phyloP scores from a whole-genome alignment of 257 asterid genomes.

The Plantago ovata region DNA sequence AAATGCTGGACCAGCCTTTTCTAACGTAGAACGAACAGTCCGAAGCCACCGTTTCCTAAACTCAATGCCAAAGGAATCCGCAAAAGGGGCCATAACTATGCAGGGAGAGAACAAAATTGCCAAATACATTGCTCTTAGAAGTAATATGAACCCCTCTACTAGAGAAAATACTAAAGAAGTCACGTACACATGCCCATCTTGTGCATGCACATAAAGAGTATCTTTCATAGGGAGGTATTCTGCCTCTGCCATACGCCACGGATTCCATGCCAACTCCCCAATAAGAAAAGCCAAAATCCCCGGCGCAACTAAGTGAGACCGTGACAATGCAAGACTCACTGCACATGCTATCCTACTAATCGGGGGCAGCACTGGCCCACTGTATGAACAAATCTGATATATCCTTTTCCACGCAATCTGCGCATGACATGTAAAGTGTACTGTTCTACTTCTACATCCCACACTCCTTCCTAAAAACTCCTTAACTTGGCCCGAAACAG shows the following conservation, averaged over 20 bases:
- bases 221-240: constrained; percentile 51
- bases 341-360: constrained; percentile 64
- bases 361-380: constrained; percentile 47
- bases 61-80: constrained; percentile 60
- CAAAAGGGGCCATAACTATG: constrained; percentile 76
- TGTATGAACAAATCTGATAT: constrained; percentile 46
- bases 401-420: constrained; percentile 65
- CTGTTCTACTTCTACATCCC: constrained; percentile 24
- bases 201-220: constrained; percentile 50
- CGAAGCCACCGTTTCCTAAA: constrained; percentile 70
- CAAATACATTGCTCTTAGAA: constrained; percentile 59
- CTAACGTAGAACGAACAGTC: constrained; percentile 58
- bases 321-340: constrained; percentile 67
- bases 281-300: constrained; percentile 64
- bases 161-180: constrained; percentile 51
- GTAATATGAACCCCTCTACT: constrained; percentile 61
- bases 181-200: constrained; percentile 51
- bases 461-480: constrained; percentile 33
- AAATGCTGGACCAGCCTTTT: constrained; percentile 91
- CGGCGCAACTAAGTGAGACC: constrained; percentile 79
- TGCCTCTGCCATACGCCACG: constrained; percentile 42
- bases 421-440: constrained; percentile 41
- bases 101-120: constrained; percentile 66
- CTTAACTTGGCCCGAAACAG: constrained; percentile 31
- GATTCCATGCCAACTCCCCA: constrained; percentile 56